Evolutionary conservation across 352 stramenopile genomes (phyloP).

Genomic region (Globisporangium cystogenes): DNA sequence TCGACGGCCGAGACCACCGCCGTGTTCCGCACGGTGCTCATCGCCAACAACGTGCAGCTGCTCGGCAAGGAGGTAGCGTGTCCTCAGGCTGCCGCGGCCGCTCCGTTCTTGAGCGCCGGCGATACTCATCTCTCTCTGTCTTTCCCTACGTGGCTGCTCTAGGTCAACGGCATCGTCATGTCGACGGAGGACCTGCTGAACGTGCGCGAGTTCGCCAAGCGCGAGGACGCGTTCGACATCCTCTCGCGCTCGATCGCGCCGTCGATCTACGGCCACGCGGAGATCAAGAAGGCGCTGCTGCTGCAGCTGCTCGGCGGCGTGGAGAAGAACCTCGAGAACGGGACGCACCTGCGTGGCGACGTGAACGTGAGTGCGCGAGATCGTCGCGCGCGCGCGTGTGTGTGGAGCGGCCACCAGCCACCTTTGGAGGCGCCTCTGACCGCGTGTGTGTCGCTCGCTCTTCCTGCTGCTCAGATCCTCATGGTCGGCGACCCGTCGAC

Average conservation of each 20-base stretch:
- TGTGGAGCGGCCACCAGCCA: too few species aligned
- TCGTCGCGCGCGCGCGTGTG: not conserved
- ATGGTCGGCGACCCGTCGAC: conserved; percentile 98
- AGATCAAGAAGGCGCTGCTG: conserved; percentile 95
- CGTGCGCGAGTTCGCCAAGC: conserved; percentile 91
- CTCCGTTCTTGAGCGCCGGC: too few species aligned
- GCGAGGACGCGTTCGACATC: conserved; percentile 88
- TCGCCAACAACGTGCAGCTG: conserved; percentile 96
- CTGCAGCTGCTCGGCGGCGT: conserved; percentile 87
- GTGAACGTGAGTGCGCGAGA: conserved; percentile 89
- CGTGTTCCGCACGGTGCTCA: conserved; percentile 95
- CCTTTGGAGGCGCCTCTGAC: too few species aligned
- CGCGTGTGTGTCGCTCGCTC: not conserved
- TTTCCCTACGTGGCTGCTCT: not conserved
- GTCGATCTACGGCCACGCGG: conserved; percentile 97
- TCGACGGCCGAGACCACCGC: conserved; percentile 74
- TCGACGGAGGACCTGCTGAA: conserved; percentile 88
- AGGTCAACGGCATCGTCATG: conserved; percentile 91
- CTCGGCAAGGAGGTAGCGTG: conserved; percentile 86
- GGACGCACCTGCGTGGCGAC: conserved; percentile 99
- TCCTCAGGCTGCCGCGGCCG: too few species aligned
- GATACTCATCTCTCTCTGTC: not conserved
- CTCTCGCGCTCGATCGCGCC: conserved; percentile 94
- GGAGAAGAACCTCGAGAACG: conserved; percentile 97
- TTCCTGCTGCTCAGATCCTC: conserved; percentile 50